Evolutionary conservation across 2,329 filamentous ascomycete genomes (phyloP), one percentile per base, ranked within the genome.

Genomic region (Coleophoma cylindrospora): DNA sequence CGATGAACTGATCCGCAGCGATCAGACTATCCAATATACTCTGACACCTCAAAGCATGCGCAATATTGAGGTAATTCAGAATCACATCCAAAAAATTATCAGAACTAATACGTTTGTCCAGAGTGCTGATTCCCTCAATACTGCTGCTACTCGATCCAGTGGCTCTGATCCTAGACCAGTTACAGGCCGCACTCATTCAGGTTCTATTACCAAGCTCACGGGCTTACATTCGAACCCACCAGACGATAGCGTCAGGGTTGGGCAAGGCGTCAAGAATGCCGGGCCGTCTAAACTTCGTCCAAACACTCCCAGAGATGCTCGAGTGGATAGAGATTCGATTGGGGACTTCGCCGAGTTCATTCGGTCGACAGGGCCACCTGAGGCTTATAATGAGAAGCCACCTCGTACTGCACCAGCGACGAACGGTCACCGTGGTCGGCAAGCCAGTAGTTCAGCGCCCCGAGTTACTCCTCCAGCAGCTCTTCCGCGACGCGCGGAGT

Each of bases 321-420:
- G 86, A 54, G 74, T 87, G 9, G 76, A 82, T 10, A 74, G 77
- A 5, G 87, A 91, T 54, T 89, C 89, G 0, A 81, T 86, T 9
- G 77, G 83, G 43, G 91, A 96, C 61, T 89, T 96, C 70, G 88
- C 90, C 19, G 87, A 95, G 52, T 96, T 96, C 65, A 89, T 95
- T 61, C 86, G 89, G 52, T 19, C 51, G 33, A 44, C 51, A 49
- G 90, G 89, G 2, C 87, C 92, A 14, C 64, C 75, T 36, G 74
- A 74, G 40, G 69, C 65, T 45, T 57, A 57, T 21, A 58, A 63
- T 13, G 44, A 50, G 10, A 44, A 33, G 13, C 54, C 57, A 37
- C 48, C 55, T 14, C 63, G 64, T 13, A 60, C 66, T 17, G 52
- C 64, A 17, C 62, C 68, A 44, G 17, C 41, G 10, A 44, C 32